Percentiles rank a stretch among this genome's conserved stretches.
These are phyloP conservation scores for Podospora didyma DNA, from an alignment of 495 filamentous ascomycete species.

Conservation along the genomic window DNA sequence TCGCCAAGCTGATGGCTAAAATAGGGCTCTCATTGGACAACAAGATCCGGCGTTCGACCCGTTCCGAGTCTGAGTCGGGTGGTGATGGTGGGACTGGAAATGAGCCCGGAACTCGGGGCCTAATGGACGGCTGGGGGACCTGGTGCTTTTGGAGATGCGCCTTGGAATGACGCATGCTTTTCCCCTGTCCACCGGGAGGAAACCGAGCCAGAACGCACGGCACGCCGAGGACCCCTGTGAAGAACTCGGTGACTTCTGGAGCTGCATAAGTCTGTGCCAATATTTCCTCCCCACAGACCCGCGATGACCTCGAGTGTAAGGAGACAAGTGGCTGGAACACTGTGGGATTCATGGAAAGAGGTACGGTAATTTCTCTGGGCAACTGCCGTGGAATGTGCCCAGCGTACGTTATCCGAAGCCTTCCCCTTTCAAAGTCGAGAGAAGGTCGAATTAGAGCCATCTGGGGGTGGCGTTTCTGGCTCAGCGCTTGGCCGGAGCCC, in stretches of 20 bases:
- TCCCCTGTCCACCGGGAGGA: slow-evolving; percentile 53
- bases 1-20: slow-evolving; percentile 73
- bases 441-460: slow-evolving; percentile 76
- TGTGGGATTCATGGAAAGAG: slow-evolving; percentile 56
- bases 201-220: slow-evolving; percentile 80
- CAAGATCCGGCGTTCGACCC: slow-evolving; percentile 55
- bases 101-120: slow-evolving; percentile 46
- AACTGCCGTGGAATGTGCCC: slow-evolving; percentile 29
- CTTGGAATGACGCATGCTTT: slow-evolving; percentile 60
- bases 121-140: slow-evolving; percentile 19
- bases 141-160: slow-evolving; percentile 57
- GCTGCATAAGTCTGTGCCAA: slow-evolving; percentile 63
- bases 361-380: slow-evolving; percentile 53
- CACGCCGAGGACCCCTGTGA: slow-evolving; percentile 66
- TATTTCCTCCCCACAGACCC: slow-evolving; percentile 77
- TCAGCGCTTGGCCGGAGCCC: slow-evolving; percentile 71
- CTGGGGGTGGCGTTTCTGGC: slow-evolving; percentile 74
- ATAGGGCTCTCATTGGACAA: slow-evolving; percentile 93
- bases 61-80: slow-evolving; percentile 45
- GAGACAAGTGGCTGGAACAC: slow-evolving; percentile 37
- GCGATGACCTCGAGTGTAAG: slow-evolving; percentile 44
- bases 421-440: slow-evolving; percentile 56
- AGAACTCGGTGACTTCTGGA: slow-evolving; percentile 62
- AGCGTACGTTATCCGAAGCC: slow-evolving; percentile 50
- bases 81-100: slow-evolving; percentile 48